phyloP scores from a whole-genome alignment of 352 stramenopile species.

The Pilasporangium apinafurcum region DNA sequence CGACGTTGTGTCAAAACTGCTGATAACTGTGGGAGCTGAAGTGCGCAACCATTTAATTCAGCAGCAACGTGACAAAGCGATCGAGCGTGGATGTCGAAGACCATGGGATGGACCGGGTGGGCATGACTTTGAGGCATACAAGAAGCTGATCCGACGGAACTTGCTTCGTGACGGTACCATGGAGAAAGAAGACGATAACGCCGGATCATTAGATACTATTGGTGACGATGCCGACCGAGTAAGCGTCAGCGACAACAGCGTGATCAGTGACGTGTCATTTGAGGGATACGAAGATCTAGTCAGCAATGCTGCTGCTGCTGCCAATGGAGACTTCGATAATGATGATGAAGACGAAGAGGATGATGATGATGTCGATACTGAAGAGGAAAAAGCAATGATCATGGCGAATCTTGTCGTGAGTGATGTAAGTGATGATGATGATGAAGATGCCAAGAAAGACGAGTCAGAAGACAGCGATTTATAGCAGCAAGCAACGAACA shows the following conservation, averaged over 20 bases:
- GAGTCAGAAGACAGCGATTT: conserved; percentile 65
- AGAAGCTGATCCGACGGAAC: conserved; percentile 32
- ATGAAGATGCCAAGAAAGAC: conserved; percentile 12
- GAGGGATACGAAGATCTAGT: conserved; percentile 61
- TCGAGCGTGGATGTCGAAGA: conserved; percentile 44
- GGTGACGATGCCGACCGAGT: conserved; percentile 7
- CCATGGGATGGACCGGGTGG: conserved; percentile 63
- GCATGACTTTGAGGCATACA: conserved; percentile 54
- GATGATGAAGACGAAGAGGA: conserved; percentile 18
- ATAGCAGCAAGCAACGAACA: neutral
- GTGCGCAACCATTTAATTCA: conserved; percentile 45
- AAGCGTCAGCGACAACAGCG: conserved; percentile 48
- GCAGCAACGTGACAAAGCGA: conserved; percentile 57
- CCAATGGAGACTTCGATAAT: neutral
- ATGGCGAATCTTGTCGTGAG: conserved; percentile 39
- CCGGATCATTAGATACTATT: neutral
- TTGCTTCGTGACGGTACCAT: conserved; percentile 22
- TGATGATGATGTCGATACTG: conserved; percentile 13
- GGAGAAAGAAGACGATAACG: conserved; percentile 13
- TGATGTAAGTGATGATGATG: conserved; percentile 35
- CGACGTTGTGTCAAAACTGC: conserved; percentile 46
- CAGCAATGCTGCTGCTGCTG: too few species aligned
- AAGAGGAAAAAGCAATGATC: conserved; percentile 13
- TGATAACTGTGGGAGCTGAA: conserved; percentile 40
- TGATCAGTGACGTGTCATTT: conserved; percentile 70